These are phyloP conservation scores for Aspergillus novoparasiticus DNA, from an alignment of 2,329 filamentous ascomycete genomes.

Conservation along the genomic window DNA sequence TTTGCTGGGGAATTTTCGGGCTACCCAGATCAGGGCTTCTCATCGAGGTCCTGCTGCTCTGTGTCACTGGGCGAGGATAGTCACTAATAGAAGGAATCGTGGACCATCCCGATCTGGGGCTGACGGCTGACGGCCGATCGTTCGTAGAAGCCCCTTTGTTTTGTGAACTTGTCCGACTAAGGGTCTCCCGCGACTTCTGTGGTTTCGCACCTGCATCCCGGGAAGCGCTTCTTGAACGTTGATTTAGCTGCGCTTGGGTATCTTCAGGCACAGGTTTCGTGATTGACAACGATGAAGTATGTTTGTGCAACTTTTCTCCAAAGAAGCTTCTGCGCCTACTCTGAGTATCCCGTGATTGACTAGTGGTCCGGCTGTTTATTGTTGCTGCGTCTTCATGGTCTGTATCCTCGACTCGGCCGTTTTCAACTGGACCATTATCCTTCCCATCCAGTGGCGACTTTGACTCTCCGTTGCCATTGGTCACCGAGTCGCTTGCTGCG, in stretches of 20 bases:
- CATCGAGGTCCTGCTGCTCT: conserved; percentile 26
- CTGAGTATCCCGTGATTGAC: conserved; percentile 35
- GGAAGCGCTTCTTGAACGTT: conserved; percentile 31
- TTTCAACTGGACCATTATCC: conserved; percentile 21
- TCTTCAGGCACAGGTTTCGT: conserved; percentile 26
- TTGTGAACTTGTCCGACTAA: conserved; percentile 33
- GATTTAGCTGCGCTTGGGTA: conserved; percentile 22
- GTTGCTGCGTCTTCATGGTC: conserved; percentile 41
- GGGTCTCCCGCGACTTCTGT: conserved; percentile 31
- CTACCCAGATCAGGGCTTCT: conserved; percentile 23
- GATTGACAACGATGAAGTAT: conserved; percentile 36
- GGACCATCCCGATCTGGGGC: conserved; percentile 35
- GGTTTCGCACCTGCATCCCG: conserved; percentile 31
- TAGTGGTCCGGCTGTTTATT: conserved; percentile 41
- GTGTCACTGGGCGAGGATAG: conserved; percentile 37
- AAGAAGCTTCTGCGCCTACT: conserved; percentile 46
- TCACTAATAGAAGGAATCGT: conserved; percentile 38
- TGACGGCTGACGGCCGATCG: conserved; percentile 18
- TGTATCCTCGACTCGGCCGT: conserved; percentile 20
- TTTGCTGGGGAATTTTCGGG: conserved; percentile 36
- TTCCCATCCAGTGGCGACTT: conserved; percentile 27
- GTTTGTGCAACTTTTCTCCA: conserved; percentile 37
- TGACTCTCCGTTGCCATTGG: conserved; percentile 34
- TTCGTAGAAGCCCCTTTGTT: conserved; percentile 25
- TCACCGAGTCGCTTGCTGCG: conserved; percentile 37